phyloP scores from a whole-genome alignment of 495 filamentous ascomycete species.

The Durotheca rogersii region DNA sequence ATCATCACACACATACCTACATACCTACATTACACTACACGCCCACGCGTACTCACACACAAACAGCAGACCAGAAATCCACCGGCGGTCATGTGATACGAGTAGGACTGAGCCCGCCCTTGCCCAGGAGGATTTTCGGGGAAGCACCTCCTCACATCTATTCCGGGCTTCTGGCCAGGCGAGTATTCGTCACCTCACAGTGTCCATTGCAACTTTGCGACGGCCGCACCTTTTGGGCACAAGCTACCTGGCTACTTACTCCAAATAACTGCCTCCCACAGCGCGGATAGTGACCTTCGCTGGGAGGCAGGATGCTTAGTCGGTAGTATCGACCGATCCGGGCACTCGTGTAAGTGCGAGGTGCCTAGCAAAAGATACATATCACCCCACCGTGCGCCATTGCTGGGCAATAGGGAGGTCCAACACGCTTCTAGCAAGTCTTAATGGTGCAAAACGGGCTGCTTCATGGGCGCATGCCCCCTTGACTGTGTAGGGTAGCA shows the following conservation, averaged over 20 bases:
- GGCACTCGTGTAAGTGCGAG: conserved; percentile 32
- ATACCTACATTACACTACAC: no score
- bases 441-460: conserved; percentile 19
- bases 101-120: conserved; percentile 12
- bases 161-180: no score
- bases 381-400: conserved; percentile 29
- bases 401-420: conserved; percentile 33
- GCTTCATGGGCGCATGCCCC: conserved; percentile 31
- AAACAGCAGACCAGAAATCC: conserved; percentile 23
- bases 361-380: conserved; percentile 27
- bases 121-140: conserved; percentile 26
- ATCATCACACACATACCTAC: no score
- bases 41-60: no score
- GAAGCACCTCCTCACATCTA: no score
- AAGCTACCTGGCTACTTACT: conserved; percentile 12
- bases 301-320: conserved; percentile 28
- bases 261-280: conserved; percentile 14
- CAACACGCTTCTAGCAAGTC: conserved; percentile 17
- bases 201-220: conserved; percentile 23
- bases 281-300: conserved; percentile 18
- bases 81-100: conserved; percentile 27
- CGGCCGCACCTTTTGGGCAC: conserved; percentile 20
- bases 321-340: conserved; percentile 36
- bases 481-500: conserved; percentile 23
- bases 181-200: conserved; percentile 30